These are phyloP conservation scores for Aspergillus alliaceus DNA, from an alignment of 2,329 filamentous ascomycete genomes.

Conservation along the genomic window DNA sequence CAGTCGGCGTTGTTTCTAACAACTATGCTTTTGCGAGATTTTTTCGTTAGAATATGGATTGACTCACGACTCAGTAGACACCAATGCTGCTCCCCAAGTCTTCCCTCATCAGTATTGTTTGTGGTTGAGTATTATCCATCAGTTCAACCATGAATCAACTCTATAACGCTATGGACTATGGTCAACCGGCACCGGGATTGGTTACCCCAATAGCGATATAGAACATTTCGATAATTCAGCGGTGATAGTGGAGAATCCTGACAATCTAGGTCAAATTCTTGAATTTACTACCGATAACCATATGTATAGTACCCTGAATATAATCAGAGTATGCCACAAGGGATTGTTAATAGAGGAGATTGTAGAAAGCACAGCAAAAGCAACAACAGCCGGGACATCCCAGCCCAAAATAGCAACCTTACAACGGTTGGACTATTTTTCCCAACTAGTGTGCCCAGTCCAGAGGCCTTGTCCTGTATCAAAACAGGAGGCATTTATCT, in stretches of 20 bases:
- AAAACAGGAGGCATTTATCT: not conserved
- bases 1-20: too few relatives aligned
- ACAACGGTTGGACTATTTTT: rapidly evolving
- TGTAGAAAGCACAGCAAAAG: not conserved
- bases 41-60: too few relatives aligned
- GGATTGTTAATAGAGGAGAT: not conserved
- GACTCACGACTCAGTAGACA: too few relatives aligned
- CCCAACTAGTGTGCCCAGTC: not conserved
- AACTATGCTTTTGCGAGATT: too few relatives aligned
- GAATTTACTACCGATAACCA: not conserved
- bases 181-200: too few relatives aligned
- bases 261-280: not conserved
- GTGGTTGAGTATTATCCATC: too few relatives aligned
- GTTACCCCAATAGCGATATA: not conserved
- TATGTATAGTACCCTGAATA: not conserved
- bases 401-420: not conserved
- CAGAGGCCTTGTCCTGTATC: not conserved
- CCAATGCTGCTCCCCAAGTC: too few relatives aligned
- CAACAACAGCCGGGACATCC: too few relatives aligned
- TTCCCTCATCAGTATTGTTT: too few relatives aligned
- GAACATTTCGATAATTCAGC: not conserved
- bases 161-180: too few relatives aligned
- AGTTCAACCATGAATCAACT: too few relatives aligned
- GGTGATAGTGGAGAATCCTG: not conserved
- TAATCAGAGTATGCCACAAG: not conserved